Percentiles rank a stretch among this genome's conserved stretches.
phyloP scores from a whole-genome alignment of 176 grass and related monocot genomes.

The Sorghum bicolor region Sorghum_bicolor_NCBIv3 NC_012872.2:3367501-3368000 shows the following conservation, averaged over 20 bases:
- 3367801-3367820: neutral
- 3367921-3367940: neutral
- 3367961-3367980: neutral
- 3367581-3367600: constrained; percentile 15
- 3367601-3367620: constrained; percentile 24
- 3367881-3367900: neutral
- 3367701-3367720: neutral
- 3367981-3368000: neutral
- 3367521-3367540: neutral
- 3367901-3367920: constrained; percentile 2
- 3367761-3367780: neutral
- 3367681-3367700: constrained; percentile 27
- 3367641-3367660: neutral
- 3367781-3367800: neutral
- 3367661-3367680: neutral
- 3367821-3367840: constrained; percentile 16
- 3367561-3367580: neutral
- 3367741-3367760: constrained; percentile 20
- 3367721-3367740: neutral
- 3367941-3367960: neutral
- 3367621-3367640: constrained; percentile 7
- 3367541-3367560: neutral
- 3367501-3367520: neutral
- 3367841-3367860: neutral
- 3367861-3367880: neutral